Percentiles rank a stretch among this genome's conserved stretches.
These are phyloP conservation scores for Leishmania turanica DNA, from an alignment of 208 protist species.

Conservation along the genomic window DNA sequence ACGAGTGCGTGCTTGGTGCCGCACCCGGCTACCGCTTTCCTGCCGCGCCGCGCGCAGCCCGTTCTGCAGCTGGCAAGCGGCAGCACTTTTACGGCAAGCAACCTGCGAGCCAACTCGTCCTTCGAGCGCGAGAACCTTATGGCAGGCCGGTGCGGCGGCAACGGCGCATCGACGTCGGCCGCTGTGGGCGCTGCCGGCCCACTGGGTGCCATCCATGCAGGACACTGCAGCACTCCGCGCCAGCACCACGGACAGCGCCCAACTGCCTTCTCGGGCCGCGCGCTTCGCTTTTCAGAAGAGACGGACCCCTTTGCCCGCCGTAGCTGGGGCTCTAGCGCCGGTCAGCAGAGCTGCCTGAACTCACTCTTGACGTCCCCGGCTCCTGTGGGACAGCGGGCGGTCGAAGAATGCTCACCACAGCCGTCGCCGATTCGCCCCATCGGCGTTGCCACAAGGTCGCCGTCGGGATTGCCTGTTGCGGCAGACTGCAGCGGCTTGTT, in stretches of 20 bases:
- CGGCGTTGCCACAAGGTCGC: conserved; percentile 10
- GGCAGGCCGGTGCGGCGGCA: neutral
- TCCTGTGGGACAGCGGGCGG: conserved; percentile 3
- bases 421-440: conserved; percentile 25
- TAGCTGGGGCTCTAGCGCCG: conserved; percentile 27
- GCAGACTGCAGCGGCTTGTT: conserved; percentile 21
- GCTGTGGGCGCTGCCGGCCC: neutral
- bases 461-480: conserved; percentile 22
- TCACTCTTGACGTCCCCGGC: conserved; percentile 29
- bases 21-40: neutral
- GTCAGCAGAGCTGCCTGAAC: conserved; percentile 29
- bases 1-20: conserved; percentile 10
- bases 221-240: conserved; percentile 23
- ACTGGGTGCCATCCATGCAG: neutral
- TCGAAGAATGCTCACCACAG: conserved; percentile 27
- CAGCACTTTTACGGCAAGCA: conserved; percentile 36
- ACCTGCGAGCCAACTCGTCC: conserved; percentile 27
- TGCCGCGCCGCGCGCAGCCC: conserved; percentile 17
- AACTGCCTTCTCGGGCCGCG: conserved; percentile 16
- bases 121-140: conserved; percentile 19
- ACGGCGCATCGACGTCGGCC: neutral
- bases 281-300: conserved; percentile 33
- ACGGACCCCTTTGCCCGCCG: conserved; percentile 21
- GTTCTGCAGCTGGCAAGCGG: conserved; percentile 29
- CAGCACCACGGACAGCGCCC: conserved; percentile 8